phyloP scores from a whole-genome alignment of 1,284 basidiomycete species.

The Omphalotus olearius region DNA sequence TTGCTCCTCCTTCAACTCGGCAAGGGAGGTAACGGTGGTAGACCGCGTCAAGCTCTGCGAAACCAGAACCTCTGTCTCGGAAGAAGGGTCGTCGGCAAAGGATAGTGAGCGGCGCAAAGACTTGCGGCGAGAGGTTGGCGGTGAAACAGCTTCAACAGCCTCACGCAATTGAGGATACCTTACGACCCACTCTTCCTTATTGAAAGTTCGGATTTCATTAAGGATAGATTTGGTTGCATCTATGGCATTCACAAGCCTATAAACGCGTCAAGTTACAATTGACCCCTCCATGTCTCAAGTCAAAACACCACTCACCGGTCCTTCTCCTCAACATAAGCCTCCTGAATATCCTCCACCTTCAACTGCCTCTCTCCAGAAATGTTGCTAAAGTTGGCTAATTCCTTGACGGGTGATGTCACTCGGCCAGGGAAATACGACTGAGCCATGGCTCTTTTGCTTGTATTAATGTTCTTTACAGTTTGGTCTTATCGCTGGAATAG shows the following conservation, averaged over 20 bases:
- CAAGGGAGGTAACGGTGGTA: conserved; percentile 49
- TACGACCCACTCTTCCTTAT: conserved; percentile 82
- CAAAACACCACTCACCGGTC: conserved; percentile 47
- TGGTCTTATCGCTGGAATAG: too few relatives aligned
- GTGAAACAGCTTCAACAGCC: conserved; percentile 27
- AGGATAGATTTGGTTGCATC: conserved; percentile 71
- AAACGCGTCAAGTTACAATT: conserved; percentile 1
- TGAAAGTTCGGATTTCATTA: conserved; percentile 74
- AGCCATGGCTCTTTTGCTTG: conserved; percentile 28
- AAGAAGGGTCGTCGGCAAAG: conserved; percentile 76
- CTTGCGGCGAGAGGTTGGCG: conserved; percentile 31
- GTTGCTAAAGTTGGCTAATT: conserved; percentile 18
- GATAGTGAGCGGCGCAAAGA: conserved; percentile 65
- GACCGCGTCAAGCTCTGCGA: conserved; percentile 50
- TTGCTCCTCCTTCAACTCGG: conserved; percentile 36
- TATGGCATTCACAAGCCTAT: conserved; percentile 73
- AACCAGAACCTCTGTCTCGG: conserved; percentile 65
- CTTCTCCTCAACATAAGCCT: conserved; percentile 67
- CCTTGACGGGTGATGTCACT: conserved; percentile 29
- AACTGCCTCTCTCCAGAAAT: conserved; percentile 37
- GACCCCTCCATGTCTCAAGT: background rate
- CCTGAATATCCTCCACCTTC: conserved; percentile 66
- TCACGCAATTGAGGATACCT: conserved; percentile 75
- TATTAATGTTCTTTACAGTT: too few relatives aligned
- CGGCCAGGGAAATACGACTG: conserved; percentile 38